phyloP scores from a whole-genome alignment of 495 filamentous ascomycete genomes.

The Hapsidospora chrysogenum region DNA sequence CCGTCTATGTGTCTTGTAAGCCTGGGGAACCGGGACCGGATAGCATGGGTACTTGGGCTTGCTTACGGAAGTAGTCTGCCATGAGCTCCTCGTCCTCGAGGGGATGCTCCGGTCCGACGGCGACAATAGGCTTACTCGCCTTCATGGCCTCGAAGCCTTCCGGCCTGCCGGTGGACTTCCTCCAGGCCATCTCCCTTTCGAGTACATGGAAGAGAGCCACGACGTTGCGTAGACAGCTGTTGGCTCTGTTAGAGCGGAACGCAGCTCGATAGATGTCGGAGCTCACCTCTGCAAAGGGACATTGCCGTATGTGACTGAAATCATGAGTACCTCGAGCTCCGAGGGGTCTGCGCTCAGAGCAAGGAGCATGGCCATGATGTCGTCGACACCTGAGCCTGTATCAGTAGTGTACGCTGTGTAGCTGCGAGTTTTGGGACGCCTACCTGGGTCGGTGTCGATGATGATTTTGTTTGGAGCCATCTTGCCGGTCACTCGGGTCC shows the following conservation, averaged over 20 bases:
- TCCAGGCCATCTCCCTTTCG: slow-evolving; percentile 79
- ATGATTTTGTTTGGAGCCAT: neutral
- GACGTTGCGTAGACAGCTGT: slow-evolving; percentile 73
- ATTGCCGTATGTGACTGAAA: slow-evolving; percentile 89
- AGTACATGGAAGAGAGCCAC: slow-evolving; percentile 86
- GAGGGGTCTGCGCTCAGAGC: slow-evolving; percentile 69
- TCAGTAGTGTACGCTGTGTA: neutral
- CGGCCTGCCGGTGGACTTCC: slow-evolving; percentile 41
- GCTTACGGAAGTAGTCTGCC: slow-evolving; percentile 83
- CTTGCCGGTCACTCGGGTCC: too few relatives aligned
- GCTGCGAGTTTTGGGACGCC: neutral
- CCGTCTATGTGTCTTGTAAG: slow-evolving; percentile 45
- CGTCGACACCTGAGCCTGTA: slow-evolving; percentile 56
- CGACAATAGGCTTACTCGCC: slow-evolving; percentile 59
- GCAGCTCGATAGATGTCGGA: slow-evolving; percentile 4
- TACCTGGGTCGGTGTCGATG: slow-evolving; percentile 68
- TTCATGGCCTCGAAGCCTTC: slow-evolving; percentile 54
- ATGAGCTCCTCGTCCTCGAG: slow-evolving; percentile 69
- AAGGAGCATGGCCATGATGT: slow-evolving; percentile 69
- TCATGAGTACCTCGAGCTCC: slow-evolving; percentile 73
- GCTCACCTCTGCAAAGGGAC: slow-evolving; percentile 59
- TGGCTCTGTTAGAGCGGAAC: neutral
- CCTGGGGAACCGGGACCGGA: neutral
- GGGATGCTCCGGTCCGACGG: slow-evolving; percentile 71
- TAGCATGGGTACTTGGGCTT: neutral